Conservation (phyloP, 495 filamentous ascomycete genomes). For the Emericellopsis terricola region DNA sequence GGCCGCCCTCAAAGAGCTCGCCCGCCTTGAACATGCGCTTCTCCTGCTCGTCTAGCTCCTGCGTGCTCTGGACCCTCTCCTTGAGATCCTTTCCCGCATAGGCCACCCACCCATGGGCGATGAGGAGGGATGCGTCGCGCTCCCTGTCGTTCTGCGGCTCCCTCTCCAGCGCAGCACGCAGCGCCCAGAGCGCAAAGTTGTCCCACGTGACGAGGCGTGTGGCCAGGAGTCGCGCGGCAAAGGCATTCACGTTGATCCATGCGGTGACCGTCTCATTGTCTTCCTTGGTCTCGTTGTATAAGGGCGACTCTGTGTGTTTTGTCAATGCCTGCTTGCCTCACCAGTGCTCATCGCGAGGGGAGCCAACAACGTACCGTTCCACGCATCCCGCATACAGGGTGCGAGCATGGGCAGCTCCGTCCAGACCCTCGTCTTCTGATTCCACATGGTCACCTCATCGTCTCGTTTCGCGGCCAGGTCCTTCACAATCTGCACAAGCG, state of each 20-base stretch:
- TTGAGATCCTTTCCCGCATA: constrained; percentile 1
- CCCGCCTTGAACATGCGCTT: not conserved
- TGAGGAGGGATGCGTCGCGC: not conserved
- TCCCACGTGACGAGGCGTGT: not conserved
- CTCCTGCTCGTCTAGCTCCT: not conserved
- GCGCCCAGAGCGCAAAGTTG: constrained; percentile 1
- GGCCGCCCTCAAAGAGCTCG: not conserved
- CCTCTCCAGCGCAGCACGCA: not conserved
- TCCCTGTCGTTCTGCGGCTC: not conserved
- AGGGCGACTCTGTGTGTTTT: no score
- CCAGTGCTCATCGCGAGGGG: no score
- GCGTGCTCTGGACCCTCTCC: not conserved
- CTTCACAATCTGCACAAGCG: not conserved
- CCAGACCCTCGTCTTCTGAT: not conserved
- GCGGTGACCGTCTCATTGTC: not conserved
- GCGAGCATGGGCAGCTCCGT: not conserved
- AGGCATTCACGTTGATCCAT: not conserved
- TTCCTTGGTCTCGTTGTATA: not conserved
- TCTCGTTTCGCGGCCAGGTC: not conserved
- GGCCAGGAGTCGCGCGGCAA: constrained; percentile 2
- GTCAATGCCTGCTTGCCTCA: no score
- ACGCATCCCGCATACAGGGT: constrained; percentile 1
- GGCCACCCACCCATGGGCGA: not conserved
- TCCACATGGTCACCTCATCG: not conserved
- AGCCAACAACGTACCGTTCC: constrained; percentile 1